Conservation (phyloP, 768 basidiomycete species). For the Rhizopogon sp. region DNA sequence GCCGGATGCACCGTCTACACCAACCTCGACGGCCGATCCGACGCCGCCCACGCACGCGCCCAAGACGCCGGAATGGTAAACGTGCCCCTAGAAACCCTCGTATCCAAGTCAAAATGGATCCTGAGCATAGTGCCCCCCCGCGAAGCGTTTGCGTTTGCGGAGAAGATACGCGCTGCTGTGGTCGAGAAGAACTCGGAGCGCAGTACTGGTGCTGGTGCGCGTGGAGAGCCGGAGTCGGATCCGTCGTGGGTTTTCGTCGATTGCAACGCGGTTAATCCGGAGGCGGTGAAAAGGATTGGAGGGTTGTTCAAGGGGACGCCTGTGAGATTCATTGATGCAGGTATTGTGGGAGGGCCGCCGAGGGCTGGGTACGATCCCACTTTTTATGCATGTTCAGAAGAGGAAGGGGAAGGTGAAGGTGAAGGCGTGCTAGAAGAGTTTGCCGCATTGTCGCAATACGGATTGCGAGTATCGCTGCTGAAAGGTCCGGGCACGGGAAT, state of each 20-base stretch:
- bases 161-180: conserved; percentile 7
- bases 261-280: conserved; percentile 54
- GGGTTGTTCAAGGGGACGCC: conserved; percentile 30
- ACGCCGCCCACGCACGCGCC: conserved; percentile 40
- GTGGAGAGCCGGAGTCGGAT: neutral
- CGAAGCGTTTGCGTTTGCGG: conserved; percentile 38
- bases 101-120: conserved; percentile 32
- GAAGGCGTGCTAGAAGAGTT: conserved; percentile 32
- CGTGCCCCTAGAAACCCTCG: conserved; percentile 28
- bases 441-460: conserved; percentile 30
- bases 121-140: conserved; percentile 53
- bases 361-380: conserved; percentile 41
- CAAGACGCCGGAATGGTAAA: conserved; percentile 43
- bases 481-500: conserved; percentile 42
- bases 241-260: conserved; percentile 37
- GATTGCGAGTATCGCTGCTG: conserved; percentile 37
- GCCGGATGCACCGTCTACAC: conserved; percentile 47
- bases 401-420: conserved; percentile 11
- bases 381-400: conserved; percentile 43
- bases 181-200: neutral
- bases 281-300: conserved; percentile 40
- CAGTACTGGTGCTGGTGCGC: neutral
- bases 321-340: conserved; percentile 44
- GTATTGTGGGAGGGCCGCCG: conserved; percentile 53
- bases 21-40: conserved; percentile 45